These are phyloP conservation scores for Catharanthus roseus DNA, from an alignment of 257 asterid species.

Conservation along the genomic window DNA sequence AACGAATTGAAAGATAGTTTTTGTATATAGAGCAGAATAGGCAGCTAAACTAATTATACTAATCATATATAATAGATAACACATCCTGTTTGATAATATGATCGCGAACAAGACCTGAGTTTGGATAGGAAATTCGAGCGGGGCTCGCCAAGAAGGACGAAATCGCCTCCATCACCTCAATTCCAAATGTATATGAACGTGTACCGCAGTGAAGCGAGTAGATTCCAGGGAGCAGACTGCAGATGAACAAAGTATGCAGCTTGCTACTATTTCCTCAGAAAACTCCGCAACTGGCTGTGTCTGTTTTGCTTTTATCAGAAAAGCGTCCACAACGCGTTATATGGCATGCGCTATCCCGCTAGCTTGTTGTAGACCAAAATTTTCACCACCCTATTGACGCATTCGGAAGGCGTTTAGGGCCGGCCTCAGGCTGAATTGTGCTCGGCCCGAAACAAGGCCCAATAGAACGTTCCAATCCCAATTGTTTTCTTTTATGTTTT, in stretches of 20 bases:
- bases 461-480: too few species aligned
- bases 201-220: background rate
- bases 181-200: background rate
- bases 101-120: slow-evolving; percentile 31
- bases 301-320: too few species aligned
- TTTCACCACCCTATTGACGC: too few species aligned
- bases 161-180: slow-evolving; percentile 37
- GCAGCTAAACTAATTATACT: background rate
- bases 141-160: slow-evolving; percentile 38
- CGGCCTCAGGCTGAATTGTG: too few species aligned
- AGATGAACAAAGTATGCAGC: background rate
- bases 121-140: slow-evolving; percentile 27
- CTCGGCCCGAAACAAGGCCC: too few species aligned
- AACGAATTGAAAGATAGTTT: background rate
- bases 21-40: background rate
- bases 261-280: too few species aligned
- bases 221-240: background rate
- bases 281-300: too few species aligned
- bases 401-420: too few species aligned
- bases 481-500: too few species aligned
- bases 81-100: background rate
- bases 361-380: too few species aligned
- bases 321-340: too few species aligned
- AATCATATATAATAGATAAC: background rate
- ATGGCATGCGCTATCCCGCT: too few species aligned